Base-by-base conservation (phyloP, 1,284 basidiomycete species). In the Crucibulum parvulum region DNA sequence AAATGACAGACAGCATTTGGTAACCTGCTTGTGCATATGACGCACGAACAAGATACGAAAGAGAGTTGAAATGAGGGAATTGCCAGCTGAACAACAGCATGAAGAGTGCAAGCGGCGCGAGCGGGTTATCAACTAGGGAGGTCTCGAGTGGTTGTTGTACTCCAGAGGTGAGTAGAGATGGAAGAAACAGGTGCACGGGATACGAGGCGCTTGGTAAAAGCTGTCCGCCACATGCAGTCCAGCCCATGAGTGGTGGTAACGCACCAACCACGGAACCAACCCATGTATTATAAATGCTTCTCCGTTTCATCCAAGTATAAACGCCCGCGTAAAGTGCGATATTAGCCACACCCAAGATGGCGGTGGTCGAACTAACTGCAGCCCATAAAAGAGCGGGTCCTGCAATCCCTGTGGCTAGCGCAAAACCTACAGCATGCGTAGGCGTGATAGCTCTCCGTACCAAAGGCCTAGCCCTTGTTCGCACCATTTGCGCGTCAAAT, bases 31-130 rank as follows among this genome's bases (percentile, higher is more conserved):
- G 88, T 0, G 97, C 95, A 77, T 99, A 99, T 37, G 93, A 92
- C 15, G 87, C 88, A 34, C 96, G 87, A 11, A 98, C 87, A 53
- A 96, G 83, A 76, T 98, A 88, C 3, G 96, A 90, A n/a, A 99
- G 84, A 1, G 95, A 81, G 78, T 98, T 99, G 81, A 99, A 99
- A 76, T 99, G 98, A 16, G 98, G 97, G 76, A 99, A 99, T 73
- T 99, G 98, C 98, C 98, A 99, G 60, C 92, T 93, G 78, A 91
- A 99, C 11, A 99, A 86, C 54, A 98, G 77, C 72, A 88, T 81
- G 76, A 92, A 94, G 3, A 98, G 80, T 2, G 90, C 87, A 57
- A 92, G 76, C 0, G 93, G 88, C 0, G 90, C 87, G 45, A 96
- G 85, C 1, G 93, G 89, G 70, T 93, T 95, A 69, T 92, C 86